These are phyloP conservation scores for Phaeosphaeriaceae sp. DNA, from an alignment of 2,329 filamentous ascomycete species.

Conservation along the genomic window DNA sequence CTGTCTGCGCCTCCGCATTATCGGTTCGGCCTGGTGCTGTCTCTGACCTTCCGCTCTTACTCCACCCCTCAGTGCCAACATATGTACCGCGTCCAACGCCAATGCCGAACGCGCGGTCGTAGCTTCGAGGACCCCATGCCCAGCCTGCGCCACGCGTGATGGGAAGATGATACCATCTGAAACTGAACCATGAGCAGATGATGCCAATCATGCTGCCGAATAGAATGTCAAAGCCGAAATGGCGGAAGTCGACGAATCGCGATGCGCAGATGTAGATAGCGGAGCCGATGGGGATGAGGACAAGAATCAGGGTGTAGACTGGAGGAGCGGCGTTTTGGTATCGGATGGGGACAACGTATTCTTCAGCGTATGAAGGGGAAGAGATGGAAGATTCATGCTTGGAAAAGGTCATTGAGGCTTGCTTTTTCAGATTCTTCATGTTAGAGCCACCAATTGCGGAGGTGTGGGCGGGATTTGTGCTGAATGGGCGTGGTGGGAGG, in stretches of 20 bases:
- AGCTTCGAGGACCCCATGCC: slow-evolving; percentile 83
- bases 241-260: slow-evolving; percentile 85
- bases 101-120: slow-evolving; percentile 77
- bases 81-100: slow-evolving; percentile 64
- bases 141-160: slow-evolving; percentile 81
- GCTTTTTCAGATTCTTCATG: slow-evolving; percentile 34
- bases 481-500: slow-evolving; percentile 59
- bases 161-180: slow-evolving; percentile 85
- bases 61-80: slow-evolving; percentile 57
- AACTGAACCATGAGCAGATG: slow-evolving; percentile 73
- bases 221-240: slow-evolving; percentile 91
- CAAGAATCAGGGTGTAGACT: slow-evolving; percentile 74
- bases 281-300: slow-evolving; percentile 72
- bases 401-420: slow-evolving; percentile 29
- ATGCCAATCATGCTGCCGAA: slow-evolving; percentile 83
- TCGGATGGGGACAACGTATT: slow-evolving; percentile 62
- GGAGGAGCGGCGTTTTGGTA: slow-evolving; percentile 83
- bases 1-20: too few relatives aligned
- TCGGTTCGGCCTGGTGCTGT: too few relatives aligned
- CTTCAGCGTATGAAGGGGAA: slow-evolving; percentile 25
- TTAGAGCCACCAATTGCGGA: slow-evolving; percentile 51
- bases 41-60: slow-evolving; percentile 7
- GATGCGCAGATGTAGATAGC: slow-evolving; percentile 85
- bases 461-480: slow-evolving; percentile 57
- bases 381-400: slow-evolving; percentile 31